Conservation (phyloP, 2,329 filamentous ascomycete species). For the Paecilomyces fulvus region DNA sequence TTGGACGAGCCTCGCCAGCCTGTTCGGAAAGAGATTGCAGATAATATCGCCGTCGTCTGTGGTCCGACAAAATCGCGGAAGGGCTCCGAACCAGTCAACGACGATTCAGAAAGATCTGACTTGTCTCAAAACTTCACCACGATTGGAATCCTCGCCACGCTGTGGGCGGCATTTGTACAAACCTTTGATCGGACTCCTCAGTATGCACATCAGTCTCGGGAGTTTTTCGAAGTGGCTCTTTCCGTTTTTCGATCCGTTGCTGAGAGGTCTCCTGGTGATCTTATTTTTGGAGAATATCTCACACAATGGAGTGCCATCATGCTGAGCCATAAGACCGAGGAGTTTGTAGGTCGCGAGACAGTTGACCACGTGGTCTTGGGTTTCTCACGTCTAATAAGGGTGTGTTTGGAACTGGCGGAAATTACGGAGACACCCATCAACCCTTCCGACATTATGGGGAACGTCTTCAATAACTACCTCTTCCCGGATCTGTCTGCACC, state of each 20-base stretch:
- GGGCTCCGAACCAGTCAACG: conserved; percentile 11
- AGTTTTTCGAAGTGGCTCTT: conserved; percentile 39
- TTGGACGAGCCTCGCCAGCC: conserved; percentile 35
- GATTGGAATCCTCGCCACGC: conserved; percentile 33
- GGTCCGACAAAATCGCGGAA: conserved; percentile 23
- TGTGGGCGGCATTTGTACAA: conserved; percentile 37
- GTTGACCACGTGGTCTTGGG: conserved; percentile 36
- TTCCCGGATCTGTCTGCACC: conserved; percentile 49
- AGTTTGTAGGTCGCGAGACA: conserved; percentile 40
- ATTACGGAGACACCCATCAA: conserved; percentile 22
- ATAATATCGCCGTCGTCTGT: conserved; percentile 31
- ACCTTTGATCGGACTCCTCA: conserved; percentile 32
- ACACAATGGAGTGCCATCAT: conserved; percentile 36
- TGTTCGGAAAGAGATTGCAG: conserved; percentile 31
- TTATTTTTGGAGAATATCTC: conserved; percentile 33
- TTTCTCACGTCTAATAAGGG: conserved; percentile 35
- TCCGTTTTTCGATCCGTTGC: conserved; percentile 35
- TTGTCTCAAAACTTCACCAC: conserved; percentile 19
- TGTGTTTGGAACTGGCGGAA: conserved; percentile 33
- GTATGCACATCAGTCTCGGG: conserved; percentile 31
- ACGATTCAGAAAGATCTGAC: conserved; percentile 8
- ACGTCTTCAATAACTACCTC: conserved; percentile 55
- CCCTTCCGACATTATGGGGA: conserved; percentile 36
- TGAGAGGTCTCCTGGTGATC: conserved; percentile 27
- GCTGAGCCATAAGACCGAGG: conserved; percentile 33